phyloP scores from a whole-genome alignment of 2,329 filamentous ascomycete species.

The Alternaria incomplexa region DNA sequence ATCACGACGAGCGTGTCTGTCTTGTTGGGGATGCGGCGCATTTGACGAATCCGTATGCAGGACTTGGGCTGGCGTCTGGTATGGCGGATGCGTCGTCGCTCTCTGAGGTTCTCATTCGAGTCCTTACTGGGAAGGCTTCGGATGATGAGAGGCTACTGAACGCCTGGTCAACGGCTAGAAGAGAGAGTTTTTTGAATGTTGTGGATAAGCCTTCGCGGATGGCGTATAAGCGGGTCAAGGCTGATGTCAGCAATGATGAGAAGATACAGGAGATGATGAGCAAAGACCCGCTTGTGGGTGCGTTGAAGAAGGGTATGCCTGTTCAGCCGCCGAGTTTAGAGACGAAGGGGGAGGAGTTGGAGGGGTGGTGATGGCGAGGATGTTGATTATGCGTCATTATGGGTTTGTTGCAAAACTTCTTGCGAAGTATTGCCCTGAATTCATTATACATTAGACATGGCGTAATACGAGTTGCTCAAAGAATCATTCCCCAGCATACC shows the following conservation, averaged over 20 bases:
- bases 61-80: constrained; percentile 43
- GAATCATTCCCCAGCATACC: not conserved
- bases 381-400: not conserved
- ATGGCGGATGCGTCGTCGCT: constrained; percentile 45
- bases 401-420: not conserved
- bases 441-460: not conserved
- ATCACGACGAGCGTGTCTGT: constrained; percentile 28
- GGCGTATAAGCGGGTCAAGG: constrained; percentile 36
- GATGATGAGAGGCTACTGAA: constrained; percentile 36
- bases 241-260: constrained; percentile 32
- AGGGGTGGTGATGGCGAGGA: constrained; percentile 30
- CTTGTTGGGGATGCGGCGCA: constrained; percentile 52
- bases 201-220: constrained; percentile 43
- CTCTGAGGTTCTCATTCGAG: constrained; percentile 31
- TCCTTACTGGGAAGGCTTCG: constrained; percentile 22
- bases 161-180: constrained; percentile 43
- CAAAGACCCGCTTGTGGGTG: constrained; percentile 35
- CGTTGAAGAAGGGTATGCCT: constrained; percentile 41
- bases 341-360: constrained; percentile 31
- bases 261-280: constrained; percentile 30
- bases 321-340: constrained; percentile 37
- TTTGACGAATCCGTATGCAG: constrained; percentile 48
- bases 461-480: not conserved
- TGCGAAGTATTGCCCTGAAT: accelerated
- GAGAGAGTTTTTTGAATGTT: constrained; percentile 43